Evolutionary conservation across 108 stramenopile species (phyloP).

Genomic region (Skeletonema grethae): DNA sequence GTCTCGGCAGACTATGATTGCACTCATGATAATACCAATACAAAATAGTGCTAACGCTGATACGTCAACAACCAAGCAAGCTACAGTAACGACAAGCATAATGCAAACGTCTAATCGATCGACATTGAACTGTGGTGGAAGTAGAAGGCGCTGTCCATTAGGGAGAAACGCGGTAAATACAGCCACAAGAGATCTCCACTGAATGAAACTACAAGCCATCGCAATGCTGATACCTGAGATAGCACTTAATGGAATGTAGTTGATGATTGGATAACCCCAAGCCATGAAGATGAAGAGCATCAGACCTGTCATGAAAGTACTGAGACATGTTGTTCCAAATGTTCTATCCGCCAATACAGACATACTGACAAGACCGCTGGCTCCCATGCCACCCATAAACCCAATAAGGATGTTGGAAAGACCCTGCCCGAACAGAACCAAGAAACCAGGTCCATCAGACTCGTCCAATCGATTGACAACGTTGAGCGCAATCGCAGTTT

Average conservation of each 20-base stretch:
- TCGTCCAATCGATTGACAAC: slow-evolving; percentile 48
- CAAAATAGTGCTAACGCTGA: slow-evolving; percentile 2
- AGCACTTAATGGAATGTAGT: slow-evolving; percentile 46
- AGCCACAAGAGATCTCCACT: slow-evolving; percentile 48
- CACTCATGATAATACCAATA: neutral
- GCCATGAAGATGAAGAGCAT: slow-evolving; percentile 26
- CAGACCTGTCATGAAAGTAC: slow-evolving; percentile 39
- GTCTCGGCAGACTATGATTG: neutral
- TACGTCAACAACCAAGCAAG: slow-evolving; percentile 8
- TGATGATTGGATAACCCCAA: slow-evolving; percentile 48
- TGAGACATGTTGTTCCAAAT: slow-evolving; percentile 46
- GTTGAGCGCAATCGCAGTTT: slow-evolving; percentile 48
- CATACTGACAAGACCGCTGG: slow-evolving; percentile 39
- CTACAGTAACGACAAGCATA: slow-evolving; percentile 16
- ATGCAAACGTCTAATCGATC: slow-evolving; percentile 19
- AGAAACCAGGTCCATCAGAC: slow-evolving; percentile 36
- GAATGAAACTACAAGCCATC: slow-evolving; percentile 45
- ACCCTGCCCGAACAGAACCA: slow-evolving; percentile 43
- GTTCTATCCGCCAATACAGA: slow-evolving; percentile 45
- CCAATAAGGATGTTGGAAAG: slow-evolving; percentile 42
- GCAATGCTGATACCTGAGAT: slow-evolving; percentile 37
- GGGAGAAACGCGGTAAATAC: slow-evolving; percentile 36
- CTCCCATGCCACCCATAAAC: slow-evolving; percentile 51
- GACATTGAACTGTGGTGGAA: slow-evolving; percentile 48
- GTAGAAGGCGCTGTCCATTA: slow-evolving; percentile 21